Base-by-base conservation (phyloP, 2,329 filamentous ascomycete genomes). In the Akanthomyces muscarius region DNA sequence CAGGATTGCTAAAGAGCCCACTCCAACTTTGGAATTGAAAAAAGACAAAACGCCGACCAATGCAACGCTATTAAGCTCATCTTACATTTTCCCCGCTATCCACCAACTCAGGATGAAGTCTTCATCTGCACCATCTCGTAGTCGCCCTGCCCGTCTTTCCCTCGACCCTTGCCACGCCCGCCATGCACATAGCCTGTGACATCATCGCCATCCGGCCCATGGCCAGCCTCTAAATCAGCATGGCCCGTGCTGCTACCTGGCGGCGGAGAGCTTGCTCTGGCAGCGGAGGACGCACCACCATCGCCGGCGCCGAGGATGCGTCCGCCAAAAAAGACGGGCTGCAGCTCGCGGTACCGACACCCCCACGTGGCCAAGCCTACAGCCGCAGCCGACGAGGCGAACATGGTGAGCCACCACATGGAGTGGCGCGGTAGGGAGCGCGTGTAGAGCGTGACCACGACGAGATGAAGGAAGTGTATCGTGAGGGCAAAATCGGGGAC, bases 401-500 rank as follows among this genome's bases (percentile, higher is more conserved):
- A 67, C 81, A 85, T 84, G 67, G 81, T 77, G 63, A 78, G 79
- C 94, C 95, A 99, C 95, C 95, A 99, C 70, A 96, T 89, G 66
- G 86, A 77, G 74, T 94, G 88, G 11, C 83, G 81, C 1, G 95
- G 95, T 33, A 98, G 73, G 11, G 85, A 83, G 70, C 87, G 86
- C 3, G 90, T 89, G 76, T 96, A 97, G 41, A 97, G 74, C 23
- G 87, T 88, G 33, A 91, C 90, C 70, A 91, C 76, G 70, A 95
- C 67, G 60, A 97, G 84, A 74, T 97, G 91, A 48, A 97, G 80
- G 73, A 90, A 84, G 78, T 96, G 92, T 21, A 97, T 84, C 2
- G 94, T 97, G 28, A 97, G 80, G 38, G 92, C 91, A 74, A 98
- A 99, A 77, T 99, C 95, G 68, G 92, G 92, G 57, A 98, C 90